These are phyloP conservation scores for Chrysanthemum lavandulifolium DNA, from an alignment of 129 eudicot genomes.

Conservation along the genomic window DNA sequence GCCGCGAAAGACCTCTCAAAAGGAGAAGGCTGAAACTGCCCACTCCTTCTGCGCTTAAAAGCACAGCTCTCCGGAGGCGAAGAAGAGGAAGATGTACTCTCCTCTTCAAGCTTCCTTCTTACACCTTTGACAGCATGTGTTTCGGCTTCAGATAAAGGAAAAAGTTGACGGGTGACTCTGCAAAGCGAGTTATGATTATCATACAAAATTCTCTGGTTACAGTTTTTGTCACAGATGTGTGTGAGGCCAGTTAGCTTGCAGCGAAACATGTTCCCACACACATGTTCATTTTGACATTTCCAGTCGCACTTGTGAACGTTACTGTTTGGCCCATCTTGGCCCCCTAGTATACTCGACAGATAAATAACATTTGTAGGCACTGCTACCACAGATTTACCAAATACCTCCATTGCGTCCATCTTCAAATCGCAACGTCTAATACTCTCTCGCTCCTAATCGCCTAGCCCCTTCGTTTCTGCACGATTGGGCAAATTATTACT, in stretches of 20 bases:
- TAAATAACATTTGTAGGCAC: constrained; percentile 83
- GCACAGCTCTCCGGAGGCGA: constrained; percentile 66
- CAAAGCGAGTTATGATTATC: constrained; percentile 92
- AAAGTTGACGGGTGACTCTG: constrained; percentile 80
- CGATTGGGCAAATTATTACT: too few species aligned
- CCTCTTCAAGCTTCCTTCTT: constrained; percentile 90
- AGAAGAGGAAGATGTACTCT: constrained; percentile 30
- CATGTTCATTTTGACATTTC: constrained; percentile 88
- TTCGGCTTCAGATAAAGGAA: constrained; percentile 74
- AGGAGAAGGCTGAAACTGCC: constrained; percentile 70
- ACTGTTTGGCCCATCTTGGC: constrained; percentile 74
- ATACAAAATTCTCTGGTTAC: constrained; percentile 92
- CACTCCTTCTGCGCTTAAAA: constrained; percentile 84
- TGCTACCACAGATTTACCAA: constrained; percentile 70
- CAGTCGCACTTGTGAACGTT: constrained; percentile 89
- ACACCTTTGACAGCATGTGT: constrained; percentile 91
- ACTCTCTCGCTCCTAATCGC: constrained; percentile 13
- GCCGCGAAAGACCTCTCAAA: constrained; percentile 90
- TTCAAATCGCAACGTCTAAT: constrained; percentile 10
- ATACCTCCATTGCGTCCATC: constrained; percentile 79
- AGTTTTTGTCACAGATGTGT: constrained; percentile 98
- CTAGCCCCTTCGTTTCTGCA: constrained; percentile 29
- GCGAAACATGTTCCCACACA: constrained; percentile 93
- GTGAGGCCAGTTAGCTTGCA: constrained; percentile 91
- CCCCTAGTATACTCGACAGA: constrained; percentile 89